Base-by-base conservation (phyloP, 352 stramenopile species). In the Pythium monospermum region DNA sequence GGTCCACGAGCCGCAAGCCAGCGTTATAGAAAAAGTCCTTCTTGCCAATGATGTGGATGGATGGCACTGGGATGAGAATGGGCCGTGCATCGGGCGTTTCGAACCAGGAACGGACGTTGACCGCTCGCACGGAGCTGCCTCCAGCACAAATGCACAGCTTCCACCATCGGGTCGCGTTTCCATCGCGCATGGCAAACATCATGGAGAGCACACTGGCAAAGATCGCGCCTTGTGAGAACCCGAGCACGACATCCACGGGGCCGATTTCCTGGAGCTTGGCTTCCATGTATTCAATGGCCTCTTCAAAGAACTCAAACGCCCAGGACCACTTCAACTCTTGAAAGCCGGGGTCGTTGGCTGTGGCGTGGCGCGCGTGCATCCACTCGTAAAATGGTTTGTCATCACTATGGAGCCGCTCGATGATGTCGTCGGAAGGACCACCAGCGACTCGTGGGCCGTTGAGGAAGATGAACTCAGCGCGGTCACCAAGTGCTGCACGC, bases 221-320 rank as follows among this genome's bases (percentile, higher is more conserved):
- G 37, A 78, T 64, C 8, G 60, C 73, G 6, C 80, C 77, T 31
- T 91, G 80, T 0, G 77, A 91, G 53, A 91, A 91, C 6, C 73
- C 74, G 16, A 87, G 21, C 15, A 82, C 61, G n/a, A 76, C 66
- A 46, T 91, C 80, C 41, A 85, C 71, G 0, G 76, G 68, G 0
- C 74, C 72, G 26, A 83, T 58, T 27, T 65, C 38, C 2, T 49
- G 49, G 4, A 91, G 51, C 48, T 76, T 52, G 6, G 64, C 50
- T 44, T 85, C 57, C 43, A 88, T 61, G 54, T 73, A 78, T 28
- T 53, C 64, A 38, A 87, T 41, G 7, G 59, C 59, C 6, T 53
- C 50, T 6, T 87, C 73, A 40, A 76, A 66, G 31, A 76, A 66
- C 10, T 67, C 42, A 40, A 78, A 77, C 52, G 64, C 47, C 46